Evolutionary conservation across 1,284 basidiomycete genomes (phyloP).

Genomic region (Psilocybe mexicana): DNA sequence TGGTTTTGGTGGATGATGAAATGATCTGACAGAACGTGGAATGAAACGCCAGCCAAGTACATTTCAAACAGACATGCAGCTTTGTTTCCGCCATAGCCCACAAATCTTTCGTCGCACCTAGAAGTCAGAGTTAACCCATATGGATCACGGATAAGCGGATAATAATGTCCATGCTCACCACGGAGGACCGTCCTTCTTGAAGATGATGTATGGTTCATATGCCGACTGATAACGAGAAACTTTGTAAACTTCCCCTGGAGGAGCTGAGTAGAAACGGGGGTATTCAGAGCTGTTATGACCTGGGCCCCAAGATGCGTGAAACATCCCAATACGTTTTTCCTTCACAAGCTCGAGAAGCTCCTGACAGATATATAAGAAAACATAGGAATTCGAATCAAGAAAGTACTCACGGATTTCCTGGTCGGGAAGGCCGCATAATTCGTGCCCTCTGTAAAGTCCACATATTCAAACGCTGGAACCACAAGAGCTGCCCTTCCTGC

Average conservation of each 20-base stretch:
- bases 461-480: slow-evolving; percentile 79
- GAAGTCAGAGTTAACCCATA: slow-evolving; percentile 5
- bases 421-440: slow-evolving; percentile 61
- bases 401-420: slow-evolving; percentile 54
- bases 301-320: slow-evolving; percentile 73
- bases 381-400: neutral
- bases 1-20: slow-evolving; percentile 87
- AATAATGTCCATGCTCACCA: slow-evolving; percentile 46
- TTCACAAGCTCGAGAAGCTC: slow-evolving; percentile 57
- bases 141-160: slow-evolving; percentile 2
- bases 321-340: slow-evolving; percentile 61
- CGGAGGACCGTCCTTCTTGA: slow-evolving; percentile 72
- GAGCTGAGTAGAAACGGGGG: slow-evolving; percentile 60
- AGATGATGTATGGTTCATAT: slow-evolving; percentile 85
- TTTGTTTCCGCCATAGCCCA: slow-evolving; percentile 75
- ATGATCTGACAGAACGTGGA: slow-evolving; percentile 81
- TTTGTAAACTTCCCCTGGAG: slow-evolving; percentile 69
- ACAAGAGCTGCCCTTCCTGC: slow-evolving; percentile 69
- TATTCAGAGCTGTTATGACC: slow-evolving; percentile 85
- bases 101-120: slow-evolving; percentile 85
- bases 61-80: slow-evolving; percentile 54
- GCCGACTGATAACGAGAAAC: slow-evolving; percentile 74
- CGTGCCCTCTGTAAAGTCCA: slow-evolving; percentile 59
- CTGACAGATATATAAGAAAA: slow-evolving; percentile 32
- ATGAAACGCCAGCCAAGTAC: slow-evolving; percentile 61